Percentiles rank a stretch among this genome's conserved stretches.
These are phyloP conservation scores for Lithohypha guttulata DNA, from an alignment of 2,329 filamentous ascomycete species.

Conservation along the genomic window DNA sequence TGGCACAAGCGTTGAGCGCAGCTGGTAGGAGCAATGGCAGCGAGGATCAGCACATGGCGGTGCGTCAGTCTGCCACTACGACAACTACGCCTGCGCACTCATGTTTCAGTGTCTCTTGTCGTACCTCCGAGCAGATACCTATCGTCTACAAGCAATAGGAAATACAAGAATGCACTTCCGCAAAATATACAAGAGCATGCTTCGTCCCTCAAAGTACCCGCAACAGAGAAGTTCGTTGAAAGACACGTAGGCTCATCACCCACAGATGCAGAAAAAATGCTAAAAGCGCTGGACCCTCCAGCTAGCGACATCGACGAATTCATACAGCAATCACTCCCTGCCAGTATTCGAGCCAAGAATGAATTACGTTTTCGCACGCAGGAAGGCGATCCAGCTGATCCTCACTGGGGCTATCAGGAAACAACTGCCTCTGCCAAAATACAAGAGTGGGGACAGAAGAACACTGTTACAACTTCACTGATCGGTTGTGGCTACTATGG, in stretches of 20 bases:
- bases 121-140: background rate
- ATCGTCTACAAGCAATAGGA: background rate
- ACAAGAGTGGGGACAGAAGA: slow-evolving; percentile 40
- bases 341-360: slow-evolving; percentile 59
- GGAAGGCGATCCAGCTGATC: slow-evolving; percentile 25
- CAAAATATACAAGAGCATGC: slow-evolving; percentile 4
- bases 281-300: slow-evolving; percentile 65
- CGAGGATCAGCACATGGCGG: slow-evolving; percentile 1
- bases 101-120: too few species aligned
- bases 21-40: background rate
- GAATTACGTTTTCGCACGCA: slow-evolving; percentile 47
- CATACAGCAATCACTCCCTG: slow-evolving; percentile 70
- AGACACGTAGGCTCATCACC: slow-evolving; percentile 93
- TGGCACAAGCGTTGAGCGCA: background rate
- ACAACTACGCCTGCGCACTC: background rate
- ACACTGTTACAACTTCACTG: slow-evolving; percentile 55
- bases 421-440: slow-evolving; percentile 23
- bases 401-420: slow-evolving; percentile 7
- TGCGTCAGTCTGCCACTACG: background rate
- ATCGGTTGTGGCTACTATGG: slow-evolving; percentile 84
- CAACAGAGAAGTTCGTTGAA: slow-evolving; percentile 28
- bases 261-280: slow-evolving; percentile 83
- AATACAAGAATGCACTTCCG: slow-evolving; percentile 2
- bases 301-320: slow-evolving; percentile 68
- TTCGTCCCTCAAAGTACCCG: background rate